These are phyloP conservation scores for Trichoderma atroviride DNA, from an alignment of 2,329 filamentous ascomycete species.

Conservation along the genomic window DNA sequence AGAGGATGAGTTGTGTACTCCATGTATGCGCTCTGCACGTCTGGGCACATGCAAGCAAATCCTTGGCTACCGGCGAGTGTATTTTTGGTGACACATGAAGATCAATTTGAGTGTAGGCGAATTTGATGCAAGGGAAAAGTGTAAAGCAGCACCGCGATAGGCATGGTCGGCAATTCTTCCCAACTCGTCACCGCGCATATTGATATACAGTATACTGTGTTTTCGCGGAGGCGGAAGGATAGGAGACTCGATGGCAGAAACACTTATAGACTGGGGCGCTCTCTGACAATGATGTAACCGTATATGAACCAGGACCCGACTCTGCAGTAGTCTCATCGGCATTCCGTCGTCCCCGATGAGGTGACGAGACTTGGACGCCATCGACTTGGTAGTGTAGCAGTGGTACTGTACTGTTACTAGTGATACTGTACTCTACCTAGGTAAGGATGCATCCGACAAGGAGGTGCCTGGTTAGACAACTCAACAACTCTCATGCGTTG, in stretches of 20 bases:
- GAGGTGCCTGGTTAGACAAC: slow-evolving; percentile 6
- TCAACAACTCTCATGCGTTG: slow-evolving; percentile 3
- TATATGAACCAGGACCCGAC: neutral
- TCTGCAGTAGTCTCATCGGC: neutral
- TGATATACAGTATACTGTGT: neutral
- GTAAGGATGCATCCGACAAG: slow-evolving; percentile 20
- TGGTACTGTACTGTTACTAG: neutral
- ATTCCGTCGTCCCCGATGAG: neutral
- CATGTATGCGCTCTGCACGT: neutral
- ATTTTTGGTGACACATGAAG: neutral
- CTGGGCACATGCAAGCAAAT: neutral
- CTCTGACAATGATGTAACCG: neutral
- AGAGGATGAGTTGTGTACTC: neutral
- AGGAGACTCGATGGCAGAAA: neutral
- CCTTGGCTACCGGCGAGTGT: neutral
- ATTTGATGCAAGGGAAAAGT: neutral
- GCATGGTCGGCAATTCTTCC: neutral
- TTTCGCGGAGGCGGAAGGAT: neutral
- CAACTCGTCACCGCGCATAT: too few relatives aligned
- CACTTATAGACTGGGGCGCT: neutral
- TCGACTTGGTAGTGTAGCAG: neutral
- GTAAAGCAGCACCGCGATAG: neutral
- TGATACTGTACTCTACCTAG: neutral
- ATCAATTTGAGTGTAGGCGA: neutral
- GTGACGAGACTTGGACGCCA: neutral